Conservation (phyloP, 208 protist genomes). For the Crithidia brevicula region DNA sequence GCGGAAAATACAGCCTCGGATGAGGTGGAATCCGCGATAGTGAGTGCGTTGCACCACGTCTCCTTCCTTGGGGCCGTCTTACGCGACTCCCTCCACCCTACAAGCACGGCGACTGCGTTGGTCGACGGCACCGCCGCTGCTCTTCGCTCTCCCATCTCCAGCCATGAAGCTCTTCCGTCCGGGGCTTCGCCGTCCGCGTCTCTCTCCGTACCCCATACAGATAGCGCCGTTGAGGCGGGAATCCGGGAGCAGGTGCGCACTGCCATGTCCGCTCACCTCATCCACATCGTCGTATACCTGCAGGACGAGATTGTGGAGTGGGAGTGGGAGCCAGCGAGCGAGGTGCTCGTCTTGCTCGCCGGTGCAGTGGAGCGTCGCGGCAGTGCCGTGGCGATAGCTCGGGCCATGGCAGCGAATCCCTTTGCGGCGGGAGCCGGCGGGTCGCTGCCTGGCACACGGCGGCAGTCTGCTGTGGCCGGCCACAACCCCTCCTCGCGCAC, state of each 20-base stretch:
- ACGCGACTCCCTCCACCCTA: slow-evolving; percentile 4
- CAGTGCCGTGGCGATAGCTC: slow-evolving; percentile 19
- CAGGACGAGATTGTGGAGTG: slow-evolving; percentile 69
- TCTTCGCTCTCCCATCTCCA: background rate
- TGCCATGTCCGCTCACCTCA: slow-evolving; percentile 9
- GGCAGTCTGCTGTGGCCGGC: background rate
- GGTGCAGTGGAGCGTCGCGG: slow-evolving; percentile 40
- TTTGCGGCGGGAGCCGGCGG: background rate
- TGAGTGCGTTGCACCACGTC: slow-evolving; percentile 33
- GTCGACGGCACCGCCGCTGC: background rate
- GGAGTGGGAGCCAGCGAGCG: slow-evolving; percentile 59
- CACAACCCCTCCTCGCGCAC: slow-evolving; percentile 1
- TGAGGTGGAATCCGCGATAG: slow-evolving; percentile 33
- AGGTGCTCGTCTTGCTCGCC: slow-evolving; percentile 66
- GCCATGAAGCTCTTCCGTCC: background rate
- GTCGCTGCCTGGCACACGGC: slow-evolving; percentile 1
- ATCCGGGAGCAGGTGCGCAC: slow-evolving; percentile 19
- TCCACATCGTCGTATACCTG: slow-evolving; percentile 33
- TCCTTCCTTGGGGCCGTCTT: slow-evolving; percentile 45
- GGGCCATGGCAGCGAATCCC: background rate
- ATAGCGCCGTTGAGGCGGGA: background rate
- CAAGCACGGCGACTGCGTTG: background rate
- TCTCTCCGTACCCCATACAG: background rate
- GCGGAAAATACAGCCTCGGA: slow-evolving; percentile 4
- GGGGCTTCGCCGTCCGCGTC: background rate